Evolutionary conservation across 352 stramenopile genomes (phyloP), one percentile per base, ranked within the genome.

Genomic region (Phytophthora fragariaefolia): DNA sequence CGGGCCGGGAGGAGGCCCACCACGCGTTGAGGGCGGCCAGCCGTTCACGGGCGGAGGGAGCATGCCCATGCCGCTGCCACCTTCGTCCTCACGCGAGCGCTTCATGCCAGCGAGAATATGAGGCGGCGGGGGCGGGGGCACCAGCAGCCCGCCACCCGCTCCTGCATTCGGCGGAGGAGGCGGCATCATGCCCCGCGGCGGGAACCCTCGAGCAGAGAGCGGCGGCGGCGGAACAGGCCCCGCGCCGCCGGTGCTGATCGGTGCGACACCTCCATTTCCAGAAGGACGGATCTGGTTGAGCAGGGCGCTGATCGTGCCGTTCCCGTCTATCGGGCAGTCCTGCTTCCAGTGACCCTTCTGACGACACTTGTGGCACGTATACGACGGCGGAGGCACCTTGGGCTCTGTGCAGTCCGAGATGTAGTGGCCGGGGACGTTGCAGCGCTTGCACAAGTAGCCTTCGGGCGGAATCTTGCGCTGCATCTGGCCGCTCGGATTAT

Each of bases 331-430:
- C 1, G 87, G 87, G 36, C 87, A 96, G 55, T 96, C 87, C 54
- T 94, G 86, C 69, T 96, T 96, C 87, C 87, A 96, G 58, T 96
- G 87, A 23, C 87, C 87, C 56, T 96, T 96, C 55, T 96, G 87
- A 3, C 87, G 85, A 22, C 87, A 96, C 54, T 94, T 94, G 76
- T 96, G 87, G 68, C 87, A 96, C 42, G 85, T 92, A 62, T 96
- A 96, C 38, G 79, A 88, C 50, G 80, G 70, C 22, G 87, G 87
- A 4, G 87, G 87, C 30, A 94, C 85, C 62, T 96, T 96, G 15
- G 87, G 76, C 66, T 96, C 80, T 22, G 85, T 90, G 55, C 87
- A 96, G 58, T 96, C 87, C 32, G 84, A 92, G 56, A 96, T 94
- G 71, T 93, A 96, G 76, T 96, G 87, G 1, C 87, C 87, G 7